Conservation (phyloP, 768 basidiomycete species). For the Amanita rimosa region DNA sequence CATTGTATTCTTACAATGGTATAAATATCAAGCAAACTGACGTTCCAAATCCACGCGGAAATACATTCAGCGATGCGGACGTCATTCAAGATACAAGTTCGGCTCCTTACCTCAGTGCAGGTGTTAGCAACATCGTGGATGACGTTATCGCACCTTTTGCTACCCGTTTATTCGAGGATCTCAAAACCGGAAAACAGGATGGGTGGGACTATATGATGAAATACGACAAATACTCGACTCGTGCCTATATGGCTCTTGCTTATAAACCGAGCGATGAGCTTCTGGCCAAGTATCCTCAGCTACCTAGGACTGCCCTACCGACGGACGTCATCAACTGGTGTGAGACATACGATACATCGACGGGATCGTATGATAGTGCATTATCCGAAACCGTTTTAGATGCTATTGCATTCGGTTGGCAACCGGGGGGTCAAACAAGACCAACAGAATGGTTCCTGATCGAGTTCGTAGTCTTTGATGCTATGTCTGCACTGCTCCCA, state of each 20-base stretch:
- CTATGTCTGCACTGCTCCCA: no score
- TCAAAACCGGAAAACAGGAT: neutral
- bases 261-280: neutral
- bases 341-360: conserved; percentile 20
- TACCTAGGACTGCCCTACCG: neutral
- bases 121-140: neutral
- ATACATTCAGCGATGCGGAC: neutral
- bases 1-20: neutral
- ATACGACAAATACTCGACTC: neutral
- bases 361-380: conserved; percentile 21
- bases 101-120: neutral
- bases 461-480: neutral
- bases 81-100: neutral
- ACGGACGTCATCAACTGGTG: conserved; percentile 17
- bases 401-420: conserved; percentile 4
- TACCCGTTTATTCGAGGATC: neutral
- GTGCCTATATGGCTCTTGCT: neutral
- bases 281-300: neutral
- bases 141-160: neutral
- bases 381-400: conserved; percentile 26
- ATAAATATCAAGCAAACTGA: neutral
- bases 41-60: no score
- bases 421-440: no score
- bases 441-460: neutral
- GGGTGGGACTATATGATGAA: conserved; percentile 12